phyloP scores from a whole-genome alignment of 768 basidiomycete species.

The Calvatia gigantea region DNA sequence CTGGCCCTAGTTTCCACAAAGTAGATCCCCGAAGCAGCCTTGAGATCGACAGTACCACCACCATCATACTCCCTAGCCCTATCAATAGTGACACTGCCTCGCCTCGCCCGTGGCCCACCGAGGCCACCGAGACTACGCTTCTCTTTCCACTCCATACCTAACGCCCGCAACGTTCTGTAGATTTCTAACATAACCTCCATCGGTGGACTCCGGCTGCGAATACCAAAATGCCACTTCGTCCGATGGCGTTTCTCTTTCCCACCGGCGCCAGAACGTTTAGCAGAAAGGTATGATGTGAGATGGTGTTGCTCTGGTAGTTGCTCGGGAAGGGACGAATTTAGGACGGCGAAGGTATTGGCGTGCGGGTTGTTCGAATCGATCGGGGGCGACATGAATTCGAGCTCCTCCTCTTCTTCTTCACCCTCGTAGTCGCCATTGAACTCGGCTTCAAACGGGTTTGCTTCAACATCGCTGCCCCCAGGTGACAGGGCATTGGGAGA shows the following conservation, averaged over 20 bases:
- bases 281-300: conserved; percentile 63
- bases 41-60: conserved; percentile 54
- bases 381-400: conserved; percentile 26
- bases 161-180: conserved; percentile 82
- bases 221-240: conserved; percentile 98
- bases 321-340: conserved; percentile 80
- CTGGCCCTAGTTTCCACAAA: conserved; percentile 92
- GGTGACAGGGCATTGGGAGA: conserved; percentile 71
- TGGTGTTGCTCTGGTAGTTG: conserved; percentile 63
- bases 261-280: conserved; percentile 39
- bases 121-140: conserved; percentile 77
- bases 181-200: conserved; percentile 99
- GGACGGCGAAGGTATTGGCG: conserved; percentile 53
- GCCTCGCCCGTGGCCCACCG: conserved; percentile 45
- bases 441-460: conserved; percentile 79
- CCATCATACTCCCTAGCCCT: conserved; percentile 63
- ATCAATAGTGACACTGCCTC: conserved; percentile 45
- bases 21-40: conserved; percentile 75
- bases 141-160: conserved; percentile 98
- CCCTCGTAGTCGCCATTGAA: conserved; percentile 65
- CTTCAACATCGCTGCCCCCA: conserved; percentile 55
- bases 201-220: conserved; percentile 88
- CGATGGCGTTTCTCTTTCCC: conserved; percentile 69
- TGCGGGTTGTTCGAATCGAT: conserved; percentile 12
- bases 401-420: conserved; percentile 35